Percentiles rank a stretch among this genome's conserved stretches.
Conservation (phyloP, 129 eudicot genomes). For the Flaveria sonorensis region DNA sequence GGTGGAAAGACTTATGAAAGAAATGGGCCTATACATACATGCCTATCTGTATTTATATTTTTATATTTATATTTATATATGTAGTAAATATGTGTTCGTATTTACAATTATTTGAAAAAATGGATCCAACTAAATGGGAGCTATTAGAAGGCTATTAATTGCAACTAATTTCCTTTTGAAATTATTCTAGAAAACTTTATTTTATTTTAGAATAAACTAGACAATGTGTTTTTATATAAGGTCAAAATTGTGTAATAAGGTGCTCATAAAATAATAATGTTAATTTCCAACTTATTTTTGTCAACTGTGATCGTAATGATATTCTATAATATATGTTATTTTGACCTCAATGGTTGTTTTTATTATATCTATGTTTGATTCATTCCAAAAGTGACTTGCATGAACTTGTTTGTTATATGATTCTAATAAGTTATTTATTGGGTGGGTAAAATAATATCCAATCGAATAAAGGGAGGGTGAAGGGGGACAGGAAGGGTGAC, state of each 20-base stretch:
- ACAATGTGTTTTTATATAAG: neutral
- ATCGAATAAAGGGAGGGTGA: neutral
- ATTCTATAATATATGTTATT: neutral
- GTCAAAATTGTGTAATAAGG: too few species aligned
- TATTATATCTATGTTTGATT: neutral
- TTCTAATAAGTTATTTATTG: neutral
- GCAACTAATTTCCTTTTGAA: neutral
- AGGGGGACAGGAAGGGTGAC: conserved; percentile 7
- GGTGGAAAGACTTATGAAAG: conserved; percentile 34
- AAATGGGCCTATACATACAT: conserved; percentile 5
- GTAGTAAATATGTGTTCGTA: too few species aligned
- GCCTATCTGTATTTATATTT: conserved; percentile 25
- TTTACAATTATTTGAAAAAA: neutral
- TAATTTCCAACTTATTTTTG: neutral
- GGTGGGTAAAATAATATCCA: conserved; percentile 18
- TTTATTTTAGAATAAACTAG: neutral
- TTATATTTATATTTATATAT: neutral
- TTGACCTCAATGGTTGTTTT: neutral
- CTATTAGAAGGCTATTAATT: neutral
- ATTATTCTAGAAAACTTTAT: neutral
- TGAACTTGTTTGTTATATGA: neutral
- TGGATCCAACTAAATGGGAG: conserved; percentile 9
- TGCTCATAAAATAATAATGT: too few species aligned
- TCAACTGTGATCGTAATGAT: neutral
- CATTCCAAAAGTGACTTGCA: neutral